Evolutionary conservation across 2,329 filamentous ascomycete species (phyloP), one percentile per base, ranked within the genome.

Genomic region (Tolypocladium nubicola): DNA sequence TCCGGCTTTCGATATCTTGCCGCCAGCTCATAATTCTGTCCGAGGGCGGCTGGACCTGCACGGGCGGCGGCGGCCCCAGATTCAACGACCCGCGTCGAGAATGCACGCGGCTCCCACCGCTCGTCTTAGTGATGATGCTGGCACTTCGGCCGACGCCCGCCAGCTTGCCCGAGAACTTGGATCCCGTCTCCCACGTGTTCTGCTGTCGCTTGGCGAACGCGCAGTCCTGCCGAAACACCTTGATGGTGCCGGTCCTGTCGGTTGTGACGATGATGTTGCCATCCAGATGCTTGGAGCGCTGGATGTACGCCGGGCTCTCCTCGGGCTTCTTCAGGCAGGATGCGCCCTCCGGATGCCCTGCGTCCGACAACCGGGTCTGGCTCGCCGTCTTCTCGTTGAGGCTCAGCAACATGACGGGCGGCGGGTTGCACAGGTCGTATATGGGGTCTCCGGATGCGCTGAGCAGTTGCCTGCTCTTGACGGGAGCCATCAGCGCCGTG

Each of bases 361-460:
- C 65, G 14, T 74, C 72, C 6, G 70, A 70, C 14, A 75, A 65
- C 2, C 69, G 71, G 2, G 70, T 70, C 57, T 76, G 74, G 57
- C 73, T 81, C 9, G 68, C 67, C 1, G 72, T 73, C 37, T 71
- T 73, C 65, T 94, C 89, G 23, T 87, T 84, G 33, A 86, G 81
- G 62, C 87, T 91, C 60, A 92, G 78, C 21, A 97, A 77, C 8
- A 85, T 92, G 19, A 97, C 85, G 0, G 93, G 91, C 0, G 93
- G 94, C 6, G 94, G 94, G 64, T 97, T 97, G 77, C 94, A 97
- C 1, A 97, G 79, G 65, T 97, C 92, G 70, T 91, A 99, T n/a
- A 99, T 83, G 1, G 94, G 92, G 68, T 99, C 92, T 57, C 90
- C 89, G 0, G 91, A 95, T 16, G 83, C 81, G 54, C 88, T 86